Base-by-base conservation (phyloP, 2,329 filamentous ascomycete genomes). In the Alternaria tenuissima region DNA sequence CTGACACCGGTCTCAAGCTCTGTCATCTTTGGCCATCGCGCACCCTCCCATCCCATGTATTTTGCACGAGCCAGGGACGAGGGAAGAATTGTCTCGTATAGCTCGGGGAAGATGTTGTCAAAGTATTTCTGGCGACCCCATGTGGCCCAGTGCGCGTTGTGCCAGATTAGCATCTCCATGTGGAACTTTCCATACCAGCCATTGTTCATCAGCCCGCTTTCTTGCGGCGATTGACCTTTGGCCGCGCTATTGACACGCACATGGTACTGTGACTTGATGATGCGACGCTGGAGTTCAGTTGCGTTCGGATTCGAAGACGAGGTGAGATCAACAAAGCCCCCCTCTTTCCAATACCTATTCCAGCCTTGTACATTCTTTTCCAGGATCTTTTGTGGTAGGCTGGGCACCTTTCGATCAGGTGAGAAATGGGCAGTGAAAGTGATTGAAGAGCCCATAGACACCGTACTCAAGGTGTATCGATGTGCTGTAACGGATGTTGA, bases 1-100 rank as follows among this genome's bases (percentile, higher is more conserved):
- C 80, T 84, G 12, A 82, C 77, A 28, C 85, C 84, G 0, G 81
- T 82, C 0, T 61, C 42, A 0, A 84, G 81, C 64, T 87, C 85
- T 3, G 81, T 85, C 85, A 87, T 87, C 67, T 87, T 85, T 0
- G 81, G 81, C 81, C 81, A 83, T 41, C 67, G 43, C 30, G 83
- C 83, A 72, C 78, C 78, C 26, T 70, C 65, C 65, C 79, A 80
- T 5, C 77, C 78, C 65, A 79, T 78, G 0, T 63, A 48, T n/a
- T 64, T 43, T 8, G 78, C 78, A 20, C 78, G 68, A 28, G 73
- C 67, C 3, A 76, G 62, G 4, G 73, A 76, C 0, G 73, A 75
- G 1, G 69, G 68, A 1, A 80, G 80, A 42, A 85, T 82, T 7
- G 76, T 78, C n/a, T 75, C 68, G 66, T 87, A 87, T 4, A 80